These are phyloP conservation scores for Uncinocarpus reesii DNA, from an alignment of 2,329 filamentous ascomycete genomes.

Conservation along the genomic window DNA sequence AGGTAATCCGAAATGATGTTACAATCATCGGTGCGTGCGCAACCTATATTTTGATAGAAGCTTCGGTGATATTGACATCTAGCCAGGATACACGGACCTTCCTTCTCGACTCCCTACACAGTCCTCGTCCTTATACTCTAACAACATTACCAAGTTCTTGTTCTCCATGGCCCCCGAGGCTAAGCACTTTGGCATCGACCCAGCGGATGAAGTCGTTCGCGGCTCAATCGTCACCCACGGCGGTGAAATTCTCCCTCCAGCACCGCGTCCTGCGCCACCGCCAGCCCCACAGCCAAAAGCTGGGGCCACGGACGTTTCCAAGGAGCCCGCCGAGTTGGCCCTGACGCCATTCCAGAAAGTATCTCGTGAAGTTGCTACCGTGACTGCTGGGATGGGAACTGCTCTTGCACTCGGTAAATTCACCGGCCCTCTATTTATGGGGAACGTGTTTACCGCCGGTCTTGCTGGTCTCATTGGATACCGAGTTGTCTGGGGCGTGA, in stretches of 20 bases:
- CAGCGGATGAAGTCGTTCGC: conserved; percentile 75
- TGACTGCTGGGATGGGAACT: conserved; percentile 69
- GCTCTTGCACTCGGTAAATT: conserved; percentile 67
- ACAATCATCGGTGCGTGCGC: conserved; percentile 62
- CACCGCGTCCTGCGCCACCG: conserved; percentile 57
- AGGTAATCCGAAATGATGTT: conserved; percentile 63
- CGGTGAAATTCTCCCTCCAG: conserved; percentile 64
- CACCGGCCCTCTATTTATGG: conserved; percentile 77
- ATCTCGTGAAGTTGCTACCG: conserved; percentile 60
- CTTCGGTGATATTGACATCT: conserved; percentile 1
- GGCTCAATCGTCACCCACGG: conserved; percentile 73
- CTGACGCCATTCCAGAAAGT: conserved; percentile 75
- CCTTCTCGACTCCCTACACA: conserved; percentile 80
- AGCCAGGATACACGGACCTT: conserved; percentile 66
- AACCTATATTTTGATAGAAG: conserved; percentile 13
- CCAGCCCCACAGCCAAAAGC: conserved; percentile 44
- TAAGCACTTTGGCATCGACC: conserved; percentile 68
- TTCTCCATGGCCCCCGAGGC: conserved; percentile 70
- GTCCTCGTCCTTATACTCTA: conserved; percentile 81
- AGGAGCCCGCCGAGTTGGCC: conserved; percentile 51
- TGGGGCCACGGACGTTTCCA: conserved; percentile 29
- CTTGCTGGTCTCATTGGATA: conserved; percentile 80
- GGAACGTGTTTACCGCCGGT: conserved; percentile 74
- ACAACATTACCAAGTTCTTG: conserved; percentile 84
- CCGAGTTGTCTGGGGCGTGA: conserved; percentile 77